Evolutionary conservation across 768 basidiomycete species (phyloP), one percentile per base, ranked within the genome.

Genomic region (Clitopilus passeckerianus): DNA sequence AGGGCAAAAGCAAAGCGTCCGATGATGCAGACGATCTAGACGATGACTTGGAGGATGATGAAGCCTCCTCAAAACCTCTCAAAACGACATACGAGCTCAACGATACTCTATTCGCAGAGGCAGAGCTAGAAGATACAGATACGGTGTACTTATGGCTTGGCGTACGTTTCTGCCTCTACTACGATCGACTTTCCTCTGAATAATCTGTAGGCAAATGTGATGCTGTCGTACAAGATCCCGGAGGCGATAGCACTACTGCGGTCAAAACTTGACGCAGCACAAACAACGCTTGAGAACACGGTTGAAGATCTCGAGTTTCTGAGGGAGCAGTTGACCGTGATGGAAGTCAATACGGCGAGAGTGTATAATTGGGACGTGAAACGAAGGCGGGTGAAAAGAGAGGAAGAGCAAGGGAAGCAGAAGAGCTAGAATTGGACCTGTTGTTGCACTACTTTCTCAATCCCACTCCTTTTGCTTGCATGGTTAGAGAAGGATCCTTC

Each of bases 351-450:
- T 69, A 95, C 92, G 12, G 96, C 96, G 5, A 80, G 96, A 35
- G 89, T 96, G 56, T 98, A 96, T 70, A 99, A 98, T 69, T 95
- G 91, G 90, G 94, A 96, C 69, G 93, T 96, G 27, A 93, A 92
- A 70, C 75, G 87, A 64, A 77, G 93, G 70, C 75, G 91, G 70
- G 87, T 87, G 53, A 72, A 72, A 64, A 72, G 84, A 59, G 70
- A 74, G 64, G 68, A 67, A 57, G 80, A 79, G 56, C 77, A 75
- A 56, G 61, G 65, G 34, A 56, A 20, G 53, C 24, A 44, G 46
- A 56, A 30, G 23, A 56, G 33, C 33, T 50, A 50, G 46, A 41
- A n/a, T 41, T 30, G 27, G 27, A 30, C 27, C 27, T 30, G 27
- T 30, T 7, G 27, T 30, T 30, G 27, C 27, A 30, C 27, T 30